A percentile compares a stretch with the other conserved stretches of the same genome.
Evolutionary conservation across 164 flowering plant genomes (phyloP).

Genomic region (Nymphaea thermarum): DNA sequence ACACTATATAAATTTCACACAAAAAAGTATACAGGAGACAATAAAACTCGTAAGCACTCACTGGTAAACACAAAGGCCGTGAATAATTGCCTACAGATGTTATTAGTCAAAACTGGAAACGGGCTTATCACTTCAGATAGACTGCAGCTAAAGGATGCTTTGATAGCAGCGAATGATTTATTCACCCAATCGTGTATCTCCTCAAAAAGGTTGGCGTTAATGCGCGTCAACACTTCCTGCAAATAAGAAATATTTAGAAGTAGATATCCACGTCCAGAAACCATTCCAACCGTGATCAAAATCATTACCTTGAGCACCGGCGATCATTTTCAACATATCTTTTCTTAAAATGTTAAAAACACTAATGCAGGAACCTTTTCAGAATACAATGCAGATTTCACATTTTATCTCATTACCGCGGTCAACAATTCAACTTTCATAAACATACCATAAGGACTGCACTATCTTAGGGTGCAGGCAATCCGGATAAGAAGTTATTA

Average conservation of each 20-base stretch:
- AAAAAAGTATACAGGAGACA: neutral
- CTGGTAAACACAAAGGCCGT: constrained; percentile 64
- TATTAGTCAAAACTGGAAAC: constrained; percentile 37
- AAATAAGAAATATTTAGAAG: neutral
- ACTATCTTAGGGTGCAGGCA: neutral
- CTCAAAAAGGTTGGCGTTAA: constrained; percentile 34
- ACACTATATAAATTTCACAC: neutral
- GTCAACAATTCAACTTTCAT: neutral
- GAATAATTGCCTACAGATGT: constrained; percentile 33
- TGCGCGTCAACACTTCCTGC: constrained; percentile 52
- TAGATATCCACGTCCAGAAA: neutral
- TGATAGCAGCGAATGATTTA: constrained; percentile 41
- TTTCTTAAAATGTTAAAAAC: neutral
- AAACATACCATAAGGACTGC: neutral
- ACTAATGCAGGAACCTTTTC: neutral
- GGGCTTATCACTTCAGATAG: constrained; percentile 21
- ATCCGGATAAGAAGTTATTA: neutral
- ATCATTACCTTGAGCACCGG: neutral
- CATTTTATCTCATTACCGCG: neutral
- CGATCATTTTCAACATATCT: neutral
- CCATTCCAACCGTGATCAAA: neutral
- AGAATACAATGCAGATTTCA: neutral
- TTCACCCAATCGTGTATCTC: constrained; percentile 54
- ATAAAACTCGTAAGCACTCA: constrained; percentile 18
- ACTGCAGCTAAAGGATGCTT: constrained; percentile 18